Percentiles rank a stretch among this genome's conserved stretches.
These are phyloP conservation scores for Termitomyces sp. DNA, from an alignment of 768 basidiomycete genomes.

Conservation along the genomic window DNA sequence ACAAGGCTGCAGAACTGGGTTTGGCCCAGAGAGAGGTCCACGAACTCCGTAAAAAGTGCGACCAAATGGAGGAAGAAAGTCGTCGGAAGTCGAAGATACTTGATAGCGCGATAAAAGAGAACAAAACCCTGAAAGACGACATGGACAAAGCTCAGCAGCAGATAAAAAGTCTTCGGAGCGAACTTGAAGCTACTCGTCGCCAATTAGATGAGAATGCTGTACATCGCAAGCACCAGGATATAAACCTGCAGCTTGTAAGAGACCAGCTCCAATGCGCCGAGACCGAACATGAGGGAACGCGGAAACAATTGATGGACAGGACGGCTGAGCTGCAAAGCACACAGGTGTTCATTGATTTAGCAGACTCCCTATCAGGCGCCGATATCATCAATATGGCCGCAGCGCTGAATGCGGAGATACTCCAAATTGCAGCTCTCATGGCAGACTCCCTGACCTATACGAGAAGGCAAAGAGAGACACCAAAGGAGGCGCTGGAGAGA, in stretches of 20 bases:
- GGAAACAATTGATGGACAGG: constrained; percentile 4
- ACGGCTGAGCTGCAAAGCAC: constrained; percentile 12
- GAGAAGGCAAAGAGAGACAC: neutral
- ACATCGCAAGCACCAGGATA: neutral
- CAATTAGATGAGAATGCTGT: neutral
- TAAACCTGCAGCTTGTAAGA: neutral
- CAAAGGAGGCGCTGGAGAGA: neutral
- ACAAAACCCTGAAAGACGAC: neutral
- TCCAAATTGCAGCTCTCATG: constrained; percentile 39
- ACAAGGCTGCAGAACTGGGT: neutral
- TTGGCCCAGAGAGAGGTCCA: neutral
- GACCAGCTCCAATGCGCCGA: neutral
- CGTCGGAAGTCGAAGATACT: neutral
- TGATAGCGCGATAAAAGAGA: neutral
- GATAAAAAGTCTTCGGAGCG: neutral
- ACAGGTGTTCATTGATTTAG: constrained; percentile 11
- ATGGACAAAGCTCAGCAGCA: neutral
- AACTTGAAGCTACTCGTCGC: neutral
- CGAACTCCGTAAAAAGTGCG: neutral
- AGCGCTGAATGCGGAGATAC: constrained; percentile 40
- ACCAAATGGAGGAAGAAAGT: neutral
- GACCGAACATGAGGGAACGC: neutral
- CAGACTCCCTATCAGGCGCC: constrained; percentile 14
- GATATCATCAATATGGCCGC: constrained; percentile 25
- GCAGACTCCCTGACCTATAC: constrained; percentile 24